Evolutionary conservation across 768 basidiomycete genomes (phyloP).

Genomic region (Boletus coccyginus): DNA sequence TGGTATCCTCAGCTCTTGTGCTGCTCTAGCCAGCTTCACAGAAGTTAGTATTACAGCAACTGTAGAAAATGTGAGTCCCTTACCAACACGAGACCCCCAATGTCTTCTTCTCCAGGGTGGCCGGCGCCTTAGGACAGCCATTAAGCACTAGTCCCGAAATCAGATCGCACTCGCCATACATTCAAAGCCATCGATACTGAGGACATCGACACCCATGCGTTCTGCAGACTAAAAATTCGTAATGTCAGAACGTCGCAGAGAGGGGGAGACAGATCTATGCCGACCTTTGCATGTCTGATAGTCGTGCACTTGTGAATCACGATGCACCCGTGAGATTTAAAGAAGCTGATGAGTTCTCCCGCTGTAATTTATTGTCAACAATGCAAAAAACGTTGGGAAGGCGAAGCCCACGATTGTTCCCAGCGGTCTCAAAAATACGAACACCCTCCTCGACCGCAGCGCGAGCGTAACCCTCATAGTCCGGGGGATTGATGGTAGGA

Average conservation of each 20-base stretch:
- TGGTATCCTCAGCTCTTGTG: slow-evolving; percentile 77
- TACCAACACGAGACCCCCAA: slow-evolving; percentile 83
- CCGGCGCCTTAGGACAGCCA: slow-evolving; percentile 65
- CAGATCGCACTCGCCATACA: slow-evolving; percentile 44
- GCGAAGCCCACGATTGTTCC: slow-evolving; percentile 70
- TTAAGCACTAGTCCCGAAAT: slow-evolving; percentile 4
- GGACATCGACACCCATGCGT: slow-evolving; percentile 75
- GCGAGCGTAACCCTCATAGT: slow-evolving; percentile 81
- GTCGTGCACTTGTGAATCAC: slow-evolving; percentile 92
- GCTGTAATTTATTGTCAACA: slow-evolving; percentile 42
- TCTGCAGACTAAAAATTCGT: slow-evolving; percentile 49
- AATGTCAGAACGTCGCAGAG: not conserved
- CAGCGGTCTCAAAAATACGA: slow-evolving; percentile 90
- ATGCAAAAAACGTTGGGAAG: not conserved
- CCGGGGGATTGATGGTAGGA: slow-evolving; percentile 86
- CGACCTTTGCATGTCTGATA: slow-evolving; percentile 79
- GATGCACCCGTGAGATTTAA: slow-evolving; percentile 74
- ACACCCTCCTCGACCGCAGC: slow-evolving; percentile 86
- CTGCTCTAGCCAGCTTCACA: slow-evolving; percentile 77
- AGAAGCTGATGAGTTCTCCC: slow-evolving; percentile 71
- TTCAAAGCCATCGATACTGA: slow-evolving; percentile 92
- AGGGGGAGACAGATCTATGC: slow-evolving; percentile 27
- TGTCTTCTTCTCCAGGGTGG: slow-evolving; percentile 93
- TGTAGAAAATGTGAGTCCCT: not conserved
- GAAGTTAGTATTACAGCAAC: not conserved